phyloP scores from a whole-genome alignment of 2,329 filamentous ascomycete genomes.

The Phialophora verrucosa region DNA sequence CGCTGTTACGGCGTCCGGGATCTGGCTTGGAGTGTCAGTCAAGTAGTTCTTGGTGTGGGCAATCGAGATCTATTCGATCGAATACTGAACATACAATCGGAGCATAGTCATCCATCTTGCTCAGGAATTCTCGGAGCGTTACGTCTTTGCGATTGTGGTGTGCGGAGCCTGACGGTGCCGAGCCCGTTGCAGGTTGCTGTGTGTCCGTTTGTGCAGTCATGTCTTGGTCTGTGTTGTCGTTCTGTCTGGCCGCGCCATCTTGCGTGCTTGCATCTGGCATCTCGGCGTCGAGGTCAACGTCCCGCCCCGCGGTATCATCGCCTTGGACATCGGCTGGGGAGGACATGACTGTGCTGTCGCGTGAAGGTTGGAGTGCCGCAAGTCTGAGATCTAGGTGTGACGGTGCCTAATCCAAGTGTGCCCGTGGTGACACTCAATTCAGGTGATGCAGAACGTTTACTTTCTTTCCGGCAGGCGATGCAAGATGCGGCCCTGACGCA shows the following conservation, averaged over 20 bases:
- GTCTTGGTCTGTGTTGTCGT: constrained; percentile 31
- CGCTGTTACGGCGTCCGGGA: constrained; percentile 94
- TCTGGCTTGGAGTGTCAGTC: constrained; percentile 58
- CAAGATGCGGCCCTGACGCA: neutral
- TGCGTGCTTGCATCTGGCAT: constrained; percentile 36
- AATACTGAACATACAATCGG: constrained; percentile 73
- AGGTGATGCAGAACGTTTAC: constrained; percentile 1
- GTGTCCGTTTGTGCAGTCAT: constrained; percentile 24
- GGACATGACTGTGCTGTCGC: constrained; percentile 30
- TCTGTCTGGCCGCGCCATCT: constrained; percentile 36
- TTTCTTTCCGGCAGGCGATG: neutral
- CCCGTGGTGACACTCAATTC: neutral
- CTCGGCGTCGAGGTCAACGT: constrained; percentile 43
- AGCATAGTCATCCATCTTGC: constrained; percentile 97
- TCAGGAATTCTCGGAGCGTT: constrained; percentile 87
- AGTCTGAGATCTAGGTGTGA: neutral
- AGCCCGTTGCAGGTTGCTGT: constrained; percentile 30
- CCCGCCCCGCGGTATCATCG: constrained; percentile 15
- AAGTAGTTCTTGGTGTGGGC: neutral
- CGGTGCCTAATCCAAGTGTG: neutral
- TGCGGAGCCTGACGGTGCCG: constrained; percentile 41
- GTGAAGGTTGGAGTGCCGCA: neutral
- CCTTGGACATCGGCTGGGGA: constrained; percentile 28
- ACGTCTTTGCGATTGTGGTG: constrained; percentile 84
- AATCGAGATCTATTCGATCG: neutral